A percentile compares a stretch with the other conserved stretches of the same genome.
Conservation (phyloP, 2,329 filamentous ascomycete species). For the Clonostachys byssicola region DNA sequence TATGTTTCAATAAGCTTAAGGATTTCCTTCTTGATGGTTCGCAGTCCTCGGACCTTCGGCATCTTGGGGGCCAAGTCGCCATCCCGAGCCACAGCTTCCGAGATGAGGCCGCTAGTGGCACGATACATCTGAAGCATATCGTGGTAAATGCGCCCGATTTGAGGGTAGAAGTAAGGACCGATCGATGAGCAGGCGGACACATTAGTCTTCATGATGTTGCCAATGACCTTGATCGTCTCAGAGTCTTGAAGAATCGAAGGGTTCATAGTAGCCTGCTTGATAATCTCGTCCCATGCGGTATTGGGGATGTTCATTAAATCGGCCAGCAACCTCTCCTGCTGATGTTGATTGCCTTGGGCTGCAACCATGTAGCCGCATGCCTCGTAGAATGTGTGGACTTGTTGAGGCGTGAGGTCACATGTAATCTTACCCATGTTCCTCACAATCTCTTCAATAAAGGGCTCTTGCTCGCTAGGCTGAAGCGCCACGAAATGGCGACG, state of each 20-base stretch:
- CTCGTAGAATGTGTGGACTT: conserved; percentile 98
- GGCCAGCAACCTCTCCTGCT: conserved; percentile 85
- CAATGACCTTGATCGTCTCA: conserved; percentile 97
- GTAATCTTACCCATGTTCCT: conserved; percentile 95
- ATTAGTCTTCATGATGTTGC: conserved; percentile 99
- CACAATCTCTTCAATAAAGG: conserved; percentile 98
- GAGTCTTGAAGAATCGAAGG: conserved; percentile 84
- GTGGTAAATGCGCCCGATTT: conserved; percentile 95
- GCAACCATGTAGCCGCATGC: conserved; percentile 99
- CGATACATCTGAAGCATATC: conserved; percentile 99
- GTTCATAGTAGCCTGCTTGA: conserved; percentile 79
- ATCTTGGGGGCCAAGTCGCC: conserved; percentile 95
- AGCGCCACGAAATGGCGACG: conserved; percentile 94
- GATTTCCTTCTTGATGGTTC: conserved; percentile 99
- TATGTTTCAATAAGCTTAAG: conserved; percentile 97
- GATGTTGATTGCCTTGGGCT: conserved; percentile 89
- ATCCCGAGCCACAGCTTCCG: conserved; percentile 81
- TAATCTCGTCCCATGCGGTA: conserved; percentile 92
- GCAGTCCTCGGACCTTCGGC: conserved; percentile 88
- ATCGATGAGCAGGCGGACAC: conserved; percentile 98
- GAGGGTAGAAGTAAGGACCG: conserved; percentile 94
- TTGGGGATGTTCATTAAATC: conserved; percentile 95
- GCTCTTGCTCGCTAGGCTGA: conserved; percentile 89
- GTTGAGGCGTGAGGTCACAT: conserved; percentile 88
- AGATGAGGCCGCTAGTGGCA: conserved; percentile 93